These are phyloP conservation scores for Solanum gandarillasii DNA, from an alignment of 257 asterid species.

Conservation along the genomic window DNA sequence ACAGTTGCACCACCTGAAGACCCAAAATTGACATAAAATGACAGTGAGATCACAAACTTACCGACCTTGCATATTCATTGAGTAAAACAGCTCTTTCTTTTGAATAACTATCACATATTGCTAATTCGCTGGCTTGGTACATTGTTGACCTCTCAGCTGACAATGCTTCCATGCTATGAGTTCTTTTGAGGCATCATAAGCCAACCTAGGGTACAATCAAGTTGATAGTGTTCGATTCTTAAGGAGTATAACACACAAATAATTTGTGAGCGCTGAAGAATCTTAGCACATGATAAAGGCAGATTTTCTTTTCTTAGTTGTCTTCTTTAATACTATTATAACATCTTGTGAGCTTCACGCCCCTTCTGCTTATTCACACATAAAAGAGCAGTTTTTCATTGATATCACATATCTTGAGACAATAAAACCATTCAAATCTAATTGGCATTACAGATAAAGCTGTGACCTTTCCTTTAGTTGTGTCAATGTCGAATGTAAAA, in stretches of 20 bases:
- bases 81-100: not conserved
- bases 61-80: not conserved
- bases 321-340: not conserved
- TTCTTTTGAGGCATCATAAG: not conserved
- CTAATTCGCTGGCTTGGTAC: not conserved
- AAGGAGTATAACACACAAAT: not conserved
- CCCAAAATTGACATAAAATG: not conserved
- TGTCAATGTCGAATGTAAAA: not conserved
- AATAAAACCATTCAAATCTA: not conserved
- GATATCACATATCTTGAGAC: not conserved
- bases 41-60: not conserved
- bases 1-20: slow-evolving; percentile 76
- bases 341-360: not conserved
- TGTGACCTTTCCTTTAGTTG: not conserved
- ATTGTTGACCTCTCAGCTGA: not conserved
- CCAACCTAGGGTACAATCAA: not conserved
- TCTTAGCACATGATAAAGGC: not conserved
- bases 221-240: not conserved
- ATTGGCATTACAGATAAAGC: not conserved
- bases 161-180: not conserved
- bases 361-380: not conserved
- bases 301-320: not conserved
- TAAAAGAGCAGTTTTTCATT: not conserved
- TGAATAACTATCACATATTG: not conserved
- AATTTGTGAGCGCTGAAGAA: not conserved